Evolutionary conservation across 257 asterid genomes (phyloP), one percentile per base, ranked within the genome.

Genomic region (Eustoma russellianum): DNA sequence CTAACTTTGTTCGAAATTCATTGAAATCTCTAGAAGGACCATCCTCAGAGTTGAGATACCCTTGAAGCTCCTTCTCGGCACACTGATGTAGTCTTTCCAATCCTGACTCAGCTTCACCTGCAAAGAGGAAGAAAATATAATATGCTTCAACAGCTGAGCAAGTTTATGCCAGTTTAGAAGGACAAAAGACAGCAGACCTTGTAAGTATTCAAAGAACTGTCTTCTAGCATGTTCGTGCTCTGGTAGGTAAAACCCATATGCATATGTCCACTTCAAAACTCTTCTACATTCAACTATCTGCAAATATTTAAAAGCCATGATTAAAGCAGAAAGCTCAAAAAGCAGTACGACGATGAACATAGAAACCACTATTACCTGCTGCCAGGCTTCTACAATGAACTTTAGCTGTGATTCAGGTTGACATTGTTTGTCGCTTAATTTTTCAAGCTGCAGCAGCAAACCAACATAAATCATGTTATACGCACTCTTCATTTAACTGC

Each of bases 71-170:
- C 79, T 89, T 89, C 79, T 89, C 97, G 1, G 95, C 95, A 63
- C 97, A 89, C 67, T 89, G 97, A 72, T 89, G 97, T 55, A 89
- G 97, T 68, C 97, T 73, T 77, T 86, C 96, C 79, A 90, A 75
- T 48, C 98, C 98, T 52, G 96, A 80, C 74, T 86, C 98, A 7
- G 98, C 96, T 70, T 91, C 98, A 41, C 98, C 98, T 89, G 59
- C 52, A 41, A 52, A 70, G 44, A 59, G 55, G 70, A 53, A 57
- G 59, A 57, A 51, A 61, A 57, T 49, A 50, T 35, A 59, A 53
- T 19, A 62, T 34, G 56, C 33, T 57, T 46, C 34, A 53, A 57
- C 52, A 48, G 48, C 18, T 17, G 50, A 56, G 33, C 50, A 65
- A 19, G 56, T 50, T 38, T 38, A 11, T 7, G 12, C 12, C 43